These are phyloP conservation scores for Blakeslea trispora DNA, from an alignment of 371 early-diverging fungal genomes.

Conservation along the genomic window DNA sequence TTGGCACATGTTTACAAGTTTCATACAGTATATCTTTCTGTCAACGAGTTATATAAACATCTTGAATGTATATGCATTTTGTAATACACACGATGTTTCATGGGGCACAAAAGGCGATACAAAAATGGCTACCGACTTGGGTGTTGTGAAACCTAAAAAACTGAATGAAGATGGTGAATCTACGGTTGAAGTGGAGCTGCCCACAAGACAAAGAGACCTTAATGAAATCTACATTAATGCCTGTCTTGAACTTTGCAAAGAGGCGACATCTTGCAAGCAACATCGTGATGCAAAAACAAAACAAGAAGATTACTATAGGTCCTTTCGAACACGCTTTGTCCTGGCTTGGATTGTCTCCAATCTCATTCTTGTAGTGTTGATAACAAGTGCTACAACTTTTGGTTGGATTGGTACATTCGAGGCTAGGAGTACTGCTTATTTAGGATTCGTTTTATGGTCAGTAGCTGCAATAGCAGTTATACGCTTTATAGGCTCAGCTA, in stretches of 20 bases:
- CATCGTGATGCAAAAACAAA: constrained; percentile 79
- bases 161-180: constrained; percentile 35
- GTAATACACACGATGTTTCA: constrained; percentile 84
- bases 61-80: constrained; percentile 88
- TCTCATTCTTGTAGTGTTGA: constrained; percentile 61
- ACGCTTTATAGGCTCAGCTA: constrained; percentile 77
- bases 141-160: constrained; percentile 47
- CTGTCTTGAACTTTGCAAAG: constrained; percentile 52
- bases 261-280: constrained; percentile 51
- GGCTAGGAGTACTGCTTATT: constrained; percentile 49
- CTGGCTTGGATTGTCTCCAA: constrained; percentile 87
- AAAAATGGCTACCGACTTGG: constrained; percentile 43
- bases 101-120: constrained; percentile 54
- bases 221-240: constrained; percentile 76
- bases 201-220: constrained; percentile 76
- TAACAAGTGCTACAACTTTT: constrained; percentile 41
- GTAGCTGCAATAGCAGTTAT: constrained; percentile 78
- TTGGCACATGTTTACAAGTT: constrained; percentile 74
- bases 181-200: constrained; percentile 64
- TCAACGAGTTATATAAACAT: constrained; percentile 88
- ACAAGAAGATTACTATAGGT: constrained; percentile 88
- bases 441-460: constrained; percentile 89
- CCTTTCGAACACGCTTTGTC: constrained; percentile 86
- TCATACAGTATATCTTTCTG: constrained; percentile 71
- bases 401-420: constrained; percentile 31